These are phyloP conservation scores for Emergomyces pasteurianus DNA, from an alignment of 2,329 filamentous ascomycete genomes.

Conservation along the genomic window DNA sequence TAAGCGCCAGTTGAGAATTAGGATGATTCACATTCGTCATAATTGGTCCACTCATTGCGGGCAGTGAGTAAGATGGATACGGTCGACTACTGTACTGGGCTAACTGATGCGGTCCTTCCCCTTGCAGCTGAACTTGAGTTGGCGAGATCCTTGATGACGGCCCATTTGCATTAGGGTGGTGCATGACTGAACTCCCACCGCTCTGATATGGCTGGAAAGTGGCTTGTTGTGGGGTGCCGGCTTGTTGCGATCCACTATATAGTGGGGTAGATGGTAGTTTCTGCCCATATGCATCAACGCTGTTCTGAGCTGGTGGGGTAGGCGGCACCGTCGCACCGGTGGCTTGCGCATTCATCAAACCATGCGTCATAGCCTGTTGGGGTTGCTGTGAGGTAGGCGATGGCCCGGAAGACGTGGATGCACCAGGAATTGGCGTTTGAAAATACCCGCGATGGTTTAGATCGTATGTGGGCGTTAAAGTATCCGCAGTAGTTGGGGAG, in stretches of 20 bases:
- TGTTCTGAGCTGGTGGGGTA: constrained; percentile 41
- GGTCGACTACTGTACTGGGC: constrained; percentile 29
- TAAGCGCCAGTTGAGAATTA: constrained; percentile 57
- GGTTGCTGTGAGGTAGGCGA: constrained; percentile 15
- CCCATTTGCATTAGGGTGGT: constrained; percentile 29
- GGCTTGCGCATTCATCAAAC: constrained; percentile 40
- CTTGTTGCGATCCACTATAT: constrained; percentile 26
- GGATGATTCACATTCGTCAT: constrained; percentile 71
- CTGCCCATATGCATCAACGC: constrained; percentile 48
- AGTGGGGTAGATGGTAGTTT: constrained; percentile 42
- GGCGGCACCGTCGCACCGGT: constrained; percentile 13
- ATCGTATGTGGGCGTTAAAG: constrained; percentile 57
- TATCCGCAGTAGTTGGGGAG: constrained; percentile 50
- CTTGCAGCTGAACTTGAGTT: constrained; percentile 37
- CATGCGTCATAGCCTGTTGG: constrained; percentile 28
- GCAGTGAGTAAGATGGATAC: constrained; percentile 44
- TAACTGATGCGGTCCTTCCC: constrained; percentile 20
- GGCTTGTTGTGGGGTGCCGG: constrained; percentile 40
- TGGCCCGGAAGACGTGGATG: constrained; percentile 33
- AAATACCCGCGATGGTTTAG: constrained; percentile 52
- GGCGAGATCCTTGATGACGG: constrained; percentile 43
- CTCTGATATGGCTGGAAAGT: constrained; percentile 27
- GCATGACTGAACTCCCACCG: constrained; percentile 13
- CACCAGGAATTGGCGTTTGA: constrained; percentile 45
- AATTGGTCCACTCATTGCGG: constrained; percentile 54